These are phyloP conservation scores for Ligustrum vulgare DNA, from an alignment of 257 asterid species.

Conservation along the genomic window DNA sequence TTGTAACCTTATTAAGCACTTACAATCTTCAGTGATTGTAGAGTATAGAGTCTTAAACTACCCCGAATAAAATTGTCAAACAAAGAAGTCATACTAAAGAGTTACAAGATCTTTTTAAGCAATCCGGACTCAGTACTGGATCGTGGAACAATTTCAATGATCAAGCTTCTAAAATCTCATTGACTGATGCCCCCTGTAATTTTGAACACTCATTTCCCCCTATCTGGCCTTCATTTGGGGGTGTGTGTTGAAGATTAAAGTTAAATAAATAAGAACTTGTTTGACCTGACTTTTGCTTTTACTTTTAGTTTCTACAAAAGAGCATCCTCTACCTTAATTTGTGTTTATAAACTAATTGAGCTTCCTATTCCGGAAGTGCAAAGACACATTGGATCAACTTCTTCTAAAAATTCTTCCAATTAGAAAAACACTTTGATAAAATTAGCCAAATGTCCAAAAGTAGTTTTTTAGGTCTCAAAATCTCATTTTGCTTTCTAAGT, in stretches of 20 bases:
- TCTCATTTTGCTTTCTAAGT: too few species aligned
- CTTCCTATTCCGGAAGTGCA: too few species aligned
- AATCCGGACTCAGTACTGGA: background rate
- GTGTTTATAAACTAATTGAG: too few species aligned
- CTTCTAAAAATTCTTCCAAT: too few species aligned
- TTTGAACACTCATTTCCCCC: background rate
- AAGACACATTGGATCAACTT: too few species aligned
- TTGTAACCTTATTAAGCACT: background rate
- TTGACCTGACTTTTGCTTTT: too few species aligned
- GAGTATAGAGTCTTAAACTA: background rate
- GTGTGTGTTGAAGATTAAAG: background rate
- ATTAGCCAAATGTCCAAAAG: too few species aligned
- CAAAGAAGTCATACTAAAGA: background rate
- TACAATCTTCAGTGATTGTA: background rate
- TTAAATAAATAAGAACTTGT: background rate
- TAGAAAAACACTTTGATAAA: too few species aligned
- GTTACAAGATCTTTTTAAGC: background rate
- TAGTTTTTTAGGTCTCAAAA: too few species aligned
- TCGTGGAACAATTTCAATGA: background rate
- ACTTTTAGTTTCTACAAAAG: too few species aligned
- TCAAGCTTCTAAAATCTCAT: background rate
- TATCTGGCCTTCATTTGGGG: background rate
- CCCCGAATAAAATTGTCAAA: background rate
- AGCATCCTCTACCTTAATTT: too few species aligned
- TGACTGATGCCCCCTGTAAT: background rate